Evolutionary conservation across 2,329 filamentous ascomycete species (phyloP), one percentile per base, ranked within the genome.

Genomic region (Pseudogymnoascus sp.): DNA sequence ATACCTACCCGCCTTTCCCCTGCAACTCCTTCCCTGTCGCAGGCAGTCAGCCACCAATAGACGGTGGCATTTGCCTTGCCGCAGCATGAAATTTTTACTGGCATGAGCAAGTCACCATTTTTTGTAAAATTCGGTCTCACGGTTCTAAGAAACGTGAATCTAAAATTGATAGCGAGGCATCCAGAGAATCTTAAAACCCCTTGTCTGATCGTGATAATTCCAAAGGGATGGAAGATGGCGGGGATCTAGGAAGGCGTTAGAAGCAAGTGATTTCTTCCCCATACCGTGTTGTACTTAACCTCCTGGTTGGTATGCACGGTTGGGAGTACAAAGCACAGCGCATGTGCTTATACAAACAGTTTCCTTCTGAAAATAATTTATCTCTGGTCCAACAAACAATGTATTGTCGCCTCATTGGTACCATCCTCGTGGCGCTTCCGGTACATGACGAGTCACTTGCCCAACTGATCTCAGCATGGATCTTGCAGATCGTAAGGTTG

Each of bases 391-490:
- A 15, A 55, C 48, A 55, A 55, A 55, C 13, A 55, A 55, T 55
- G 3, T 35, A 33, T 55, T 9, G 48, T 13, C 15, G 29, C 29
- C 29, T 33, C 48, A 17, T 33, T 55, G 48, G 29, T 17, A 55
- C 15, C 15, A 35, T 55, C 27, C 48, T 21, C 15, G 15, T 55
- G 48, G 48, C 29, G 48, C 29, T 55, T 21, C 29, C 35, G 15
- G 48, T 55, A 55, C 48, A 17, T 33, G 48, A 55, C 48, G 29
- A 33, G 48, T 55, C 48, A 33, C 29, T 55, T 55, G 48, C 48
- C 48, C 48, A 55, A 55, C 48, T 29, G 48, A 55, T 55, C 48
- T 55, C 48, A 55, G 29, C 48, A 55, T 55, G 48, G 48, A 55
- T 55, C 48, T 33, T 55, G 48, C 27, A 55, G 48, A 55, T 55